phyloP scores from a whole-genome alignment of 441 rosid genomes.

The Aquilaria agallochum region DNA sequence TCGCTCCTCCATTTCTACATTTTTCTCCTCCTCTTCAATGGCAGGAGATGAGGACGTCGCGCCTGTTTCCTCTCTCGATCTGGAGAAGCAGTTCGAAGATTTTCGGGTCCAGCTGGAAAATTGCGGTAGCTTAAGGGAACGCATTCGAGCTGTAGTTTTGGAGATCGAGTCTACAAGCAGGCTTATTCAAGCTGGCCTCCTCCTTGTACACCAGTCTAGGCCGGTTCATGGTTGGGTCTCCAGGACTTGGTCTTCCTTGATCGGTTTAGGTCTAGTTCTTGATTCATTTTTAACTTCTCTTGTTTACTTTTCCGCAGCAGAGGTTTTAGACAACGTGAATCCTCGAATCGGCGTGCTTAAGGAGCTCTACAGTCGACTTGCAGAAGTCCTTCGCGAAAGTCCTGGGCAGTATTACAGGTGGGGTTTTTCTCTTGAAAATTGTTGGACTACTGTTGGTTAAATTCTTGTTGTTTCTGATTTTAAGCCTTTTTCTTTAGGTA shows the following conservation, averaged over 20 bases:
- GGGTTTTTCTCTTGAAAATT: background rate
- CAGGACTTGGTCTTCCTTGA: no score
- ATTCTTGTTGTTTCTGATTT: background rate
- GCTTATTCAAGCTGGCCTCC: slow-evolving; percentile 67
- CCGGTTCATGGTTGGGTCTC: slow-evolving; percentile 61
- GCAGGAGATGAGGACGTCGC: slow-evolving; percentile 28
- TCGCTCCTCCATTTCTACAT: slow-evolving; percentile 15
- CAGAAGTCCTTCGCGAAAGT: slow-evolving; percentile 46
- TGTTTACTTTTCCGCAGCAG: slow-evolving; percentile 26
- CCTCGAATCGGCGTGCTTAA: slow-evolving; percentile 53
- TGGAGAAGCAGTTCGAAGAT: slow-evolving; percentile 82
- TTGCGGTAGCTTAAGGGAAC: slow-evolving; percentile 67
- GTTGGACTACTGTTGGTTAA: background rate
- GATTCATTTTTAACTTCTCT: no score
- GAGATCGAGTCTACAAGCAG: slow-evolving; percentile 81
- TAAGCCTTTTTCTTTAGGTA: slow-evolving; percentile 38
- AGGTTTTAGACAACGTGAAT: slow-evolving; percentile 63
- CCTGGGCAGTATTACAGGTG: slow-evolving; percentile 86
- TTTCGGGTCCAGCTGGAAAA: slow-evolving; percentile 72
- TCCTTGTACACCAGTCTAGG: slow-evolving; percentile 83
- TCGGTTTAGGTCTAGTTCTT: no score
- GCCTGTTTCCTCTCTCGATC: slow-evolving; percentile 23
- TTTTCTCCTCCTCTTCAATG: slow-evolving; percentile 34
- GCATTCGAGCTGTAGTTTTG: slow-evolving; percentile 65
- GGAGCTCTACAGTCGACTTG: slow-evolving; percentile 51